Evolutionary conservation across 768 basidiomycete species (phyloP).

Genomic region (Leucosporidium yakuticum): DNA sequence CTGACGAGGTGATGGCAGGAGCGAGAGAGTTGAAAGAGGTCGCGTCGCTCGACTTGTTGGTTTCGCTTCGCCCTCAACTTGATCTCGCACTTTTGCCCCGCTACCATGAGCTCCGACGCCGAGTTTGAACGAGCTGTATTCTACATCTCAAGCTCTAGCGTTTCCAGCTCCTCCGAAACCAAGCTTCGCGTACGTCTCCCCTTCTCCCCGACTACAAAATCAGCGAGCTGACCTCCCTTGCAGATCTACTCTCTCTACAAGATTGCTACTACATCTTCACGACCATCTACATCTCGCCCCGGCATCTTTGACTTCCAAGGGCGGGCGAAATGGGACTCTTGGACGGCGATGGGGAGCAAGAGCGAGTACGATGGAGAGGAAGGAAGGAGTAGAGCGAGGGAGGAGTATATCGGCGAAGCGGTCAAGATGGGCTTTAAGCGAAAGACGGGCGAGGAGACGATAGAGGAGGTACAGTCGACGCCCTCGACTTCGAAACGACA

Average conservation of each 20-base stretch:
- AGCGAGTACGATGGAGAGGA: constrained; percentile 14
- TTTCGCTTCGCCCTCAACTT: too few relatives aligned
- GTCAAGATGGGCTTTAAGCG: not conserved
- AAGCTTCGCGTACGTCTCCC: constrained; percentile 15
- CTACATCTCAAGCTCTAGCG: not conserved
- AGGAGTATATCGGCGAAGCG: not conserved
- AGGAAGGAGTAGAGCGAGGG: not conserved
- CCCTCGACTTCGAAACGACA: not conserved
- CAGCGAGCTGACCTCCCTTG: not conserved
- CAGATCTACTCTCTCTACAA: constrained; percentile 33
- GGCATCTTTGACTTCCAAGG: constrained; percentile 24
- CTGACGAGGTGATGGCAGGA: too few relatives aligned
- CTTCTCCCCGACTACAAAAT: not conserved
- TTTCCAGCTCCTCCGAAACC: constrained; percentile 5
- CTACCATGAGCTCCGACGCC: not conserved
- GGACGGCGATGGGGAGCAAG: constrained; percentile 12
- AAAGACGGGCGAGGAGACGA: not conserved
- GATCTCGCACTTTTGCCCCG: too few relatives aligned
- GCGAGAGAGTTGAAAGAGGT: too few relatives aligned
- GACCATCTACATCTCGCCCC: constrained; percentile 5
- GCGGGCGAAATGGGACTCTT: constrained; percentile 32
- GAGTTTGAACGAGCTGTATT: constrained; percentile 12
- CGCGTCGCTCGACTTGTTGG: too few relatives aligned
- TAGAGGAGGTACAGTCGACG: not conserved
- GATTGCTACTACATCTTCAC: constrained; percentile 9